These are phyloP conservation scores for Cercophora scortea DNA, from an alignment of 495 filamentous ascomycete genomes.

Conservation along the genomic window DNA sequence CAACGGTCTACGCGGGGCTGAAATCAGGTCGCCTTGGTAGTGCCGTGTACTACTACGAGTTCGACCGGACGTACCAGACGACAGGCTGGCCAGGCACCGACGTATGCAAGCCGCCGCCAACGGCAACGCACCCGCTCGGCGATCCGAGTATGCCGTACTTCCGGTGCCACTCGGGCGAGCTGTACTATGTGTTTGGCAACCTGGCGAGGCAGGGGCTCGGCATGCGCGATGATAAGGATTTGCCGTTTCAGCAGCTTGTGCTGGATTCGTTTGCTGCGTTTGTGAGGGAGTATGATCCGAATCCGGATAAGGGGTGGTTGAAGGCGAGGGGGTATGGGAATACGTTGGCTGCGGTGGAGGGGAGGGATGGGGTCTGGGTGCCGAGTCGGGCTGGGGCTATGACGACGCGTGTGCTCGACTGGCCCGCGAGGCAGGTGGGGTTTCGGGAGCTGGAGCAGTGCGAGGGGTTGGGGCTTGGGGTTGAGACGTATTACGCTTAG, in stretches of 20 bases:
- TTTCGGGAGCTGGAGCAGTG: slow-evolving; percentile 29
- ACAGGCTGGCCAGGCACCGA: slow-evolving; percentile 36
- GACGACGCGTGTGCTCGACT: slow-evolving; percentile 27
- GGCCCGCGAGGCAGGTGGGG: slow-evolving; percentile 17
- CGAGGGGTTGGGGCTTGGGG: slow-evolving; percentile 18
- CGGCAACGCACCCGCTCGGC: slow-evolving; percentile 28
- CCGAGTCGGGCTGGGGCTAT: slow-evolving; percentile 13
- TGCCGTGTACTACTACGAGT: slow-evolving; percentile 40
- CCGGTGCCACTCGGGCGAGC: slow-evolving; percentile 27
- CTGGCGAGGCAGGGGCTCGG: slow-evolving; percentile 27
- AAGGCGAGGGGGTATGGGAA: slow-evolving; percentile 22
- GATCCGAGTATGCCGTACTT: slow-evolving; percentile 33
- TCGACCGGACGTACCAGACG: slow-evolving; percentile 46
- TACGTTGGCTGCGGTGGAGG: slow-evolving; percentile 10
- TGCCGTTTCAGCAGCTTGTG: slow-evolving; percentile 27
- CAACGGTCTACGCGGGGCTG: slow-evolving; percentile 32
- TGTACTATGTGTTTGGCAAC: slow-evolving; percentile 32
- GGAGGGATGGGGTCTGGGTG: slow-evolving; percentile 19
- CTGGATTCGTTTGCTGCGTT: slow-evolving; percentile 30
- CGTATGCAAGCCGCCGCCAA: slow-evolving; percentile 36
- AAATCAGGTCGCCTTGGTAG: slow-evolving; percentile 21
- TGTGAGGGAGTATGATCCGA: slow-evolving; percentile 28
- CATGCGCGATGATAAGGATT: slow-evolving; percentile 27
- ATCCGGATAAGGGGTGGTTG: slow-evolving; percentile 22
- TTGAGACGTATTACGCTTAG: slow-evolving; percentile 18